Percentiles rank a stretch among this genome's conserved stretches.
Conservation (phyloP, 176 grass and related monocot genomes). For the Aegilops bicornis region DNA sequence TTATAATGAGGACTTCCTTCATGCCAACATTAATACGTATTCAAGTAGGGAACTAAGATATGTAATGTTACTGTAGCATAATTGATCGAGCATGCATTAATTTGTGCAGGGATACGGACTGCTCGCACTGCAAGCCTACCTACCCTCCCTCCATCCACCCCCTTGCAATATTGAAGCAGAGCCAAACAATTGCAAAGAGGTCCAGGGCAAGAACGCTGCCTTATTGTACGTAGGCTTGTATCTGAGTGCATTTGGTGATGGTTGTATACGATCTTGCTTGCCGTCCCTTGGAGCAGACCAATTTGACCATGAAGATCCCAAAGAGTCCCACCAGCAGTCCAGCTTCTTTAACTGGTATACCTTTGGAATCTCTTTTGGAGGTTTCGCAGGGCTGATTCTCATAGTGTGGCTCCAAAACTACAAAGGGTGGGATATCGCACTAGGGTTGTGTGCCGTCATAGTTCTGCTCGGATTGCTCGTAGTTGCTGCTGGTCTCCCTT, state of each 20-base stretch:
- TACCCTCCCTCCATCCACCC: slow-evolving; percentile 56
- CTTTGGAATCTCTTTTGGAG: slow-evolving; percentile 61
- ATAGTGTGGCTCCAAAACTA: slow-evolving; percentile 73
- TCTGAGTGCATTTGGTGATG: slow-evolving; percentile 55
- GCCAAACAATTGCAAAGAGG: slow-evolving; percentile 29
- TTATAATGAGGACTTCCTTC: not conserved
- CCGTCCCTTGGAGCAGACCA: slow-evolving; percentile 75
- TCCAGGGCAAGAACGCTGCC: slow-evolving; percentile 40
- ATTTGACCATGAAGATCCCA: slow-evolving; percentile 52
- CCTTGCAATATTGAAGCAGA: slow-evolving; percentile 36
- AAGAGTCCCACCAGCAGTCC: slow-evolving; percentile 37
- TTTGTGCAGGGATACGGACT: slow-evolving; percentile 50
- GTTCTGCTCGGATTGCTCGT: slow-evolving; percentile 44
- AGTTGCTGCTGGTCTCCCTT: slow-evolving; percentile 45
- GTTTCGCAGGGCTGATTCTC: slow-evolving; percentile 52
- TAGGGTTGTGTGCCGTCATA: slow-evolving; percentile 37
- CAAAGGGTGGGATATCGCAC: slow-evolving; percentile 63
- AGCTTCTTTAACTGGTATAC: slow-evolving; percentile 98
- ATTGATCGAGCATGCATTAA: not conserved
- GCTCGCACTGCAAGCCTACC: slow-evolving; percentile 62
- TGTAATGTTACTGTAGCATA: not conserved
- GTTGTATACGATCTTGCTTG: slow-evolving; percentile 46
- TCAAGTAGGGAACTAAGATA: not conserved
- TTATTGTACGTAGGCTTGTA: slow-evolving; percentile 50
- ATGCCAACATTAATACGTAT: too few species aligned